A percentile compares a stretch with the other conserved stretches of the same genome.
These are phyloP conservation scores for Crithidia fasciculata DNA, from an alignment of 208 protist species.

Conservation along the genomic window DNA sequence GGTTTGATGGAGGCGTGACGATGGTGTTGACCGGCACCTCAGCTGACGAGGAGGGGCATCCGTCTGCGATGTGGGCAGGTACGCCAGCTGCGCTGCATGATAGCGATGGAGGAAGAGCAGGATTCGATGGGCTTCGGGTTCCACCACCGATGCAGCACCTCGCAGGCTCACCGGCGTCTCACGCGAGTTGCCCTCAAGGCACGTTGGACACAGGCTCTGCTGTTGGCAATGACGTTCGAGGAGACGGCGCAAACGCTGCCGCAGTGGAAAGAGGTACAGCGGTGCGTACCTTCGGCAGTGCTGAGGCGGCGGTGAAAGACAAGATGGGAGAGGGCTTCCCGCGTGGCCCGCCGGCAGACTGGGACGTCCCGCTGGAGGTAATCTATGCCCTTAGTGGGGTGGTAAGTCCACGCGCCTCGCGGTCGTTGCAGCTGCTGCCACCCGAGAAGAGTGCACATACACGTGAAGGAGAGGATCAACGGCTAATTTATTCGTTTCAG, in stretches of 20 bases:
- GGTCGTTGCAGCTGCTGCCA: neutral
- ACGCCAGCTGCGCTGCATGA: neutral
- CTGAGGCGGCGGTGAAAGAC: slow-evolving; percentile 21
- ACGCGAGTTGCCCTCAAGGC: no score
- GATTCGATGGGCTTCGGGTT: no score
- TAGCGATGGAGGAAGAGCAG: no score
- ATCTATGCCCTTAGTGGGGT: slow-evolving; percentile 34
- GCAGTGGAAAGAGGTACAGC: neutral
- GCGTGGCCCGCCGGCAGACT: slow-evolving; percentile 58
- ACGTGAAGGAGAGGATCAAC: no score
- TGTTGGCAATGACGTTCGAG: no score
- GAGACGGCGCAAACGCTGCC: neutral
- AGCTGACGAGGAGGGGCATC: neutral
- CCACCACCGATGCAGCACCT: no score
- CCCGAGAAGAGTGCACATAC: neutral
- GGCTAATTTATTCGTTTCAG: no score
- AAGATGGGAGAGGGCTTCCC: slow-evolving; percentile 45
- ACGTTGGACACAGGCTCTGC: no score
- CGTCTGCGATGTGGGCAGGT: neutral
- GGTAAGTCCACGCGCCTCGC: neutral
- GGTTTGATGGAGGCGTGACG: neutral
- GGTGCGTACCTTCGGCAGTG: slow-evolving; percentile 7
- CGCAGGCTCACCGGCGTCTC: no score
- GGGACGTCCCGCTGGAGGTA: slow-evolving; percentile 68
- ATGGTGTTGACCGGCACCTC: slow-evolving; percentile 18